phyloP scores from a whole-genome alignment of 805 yeast genomes.

The Ogataea zsoltii region DNA sequence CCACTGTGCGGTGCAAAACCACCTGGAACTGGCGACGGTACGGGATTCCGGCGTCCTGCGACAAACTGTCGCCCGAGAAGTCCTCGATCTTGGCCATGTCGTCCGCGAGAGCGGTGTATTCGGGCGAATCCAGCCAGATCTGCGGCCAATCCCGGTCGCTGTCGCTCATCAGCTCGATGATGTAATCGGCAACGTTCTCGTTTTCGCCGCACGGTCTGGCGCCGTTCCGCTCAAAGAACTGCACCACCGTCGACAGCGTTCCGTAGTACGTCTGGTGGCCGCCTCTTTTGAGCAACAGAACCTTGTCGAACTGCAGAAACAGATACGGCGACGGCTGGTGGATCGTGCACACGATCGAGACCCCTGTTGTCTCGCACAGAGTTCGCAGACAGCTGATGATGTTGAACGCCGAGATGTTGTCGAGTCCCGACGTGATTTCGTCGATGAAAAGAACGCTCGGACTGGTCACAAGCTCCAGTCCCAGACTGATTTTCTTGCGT shows the following conservation, averaged over 20 bases:
- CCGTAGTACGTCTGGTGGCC: constrained; percentile 50
- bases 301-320: constrained; percentile 47
- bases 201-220: constrained; percentile 40
- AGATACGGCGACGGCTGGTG: constrained; percentile 57
- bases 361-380: constrained; percentile 49
- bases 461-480: constrained; percentile 48
- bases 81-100: too few relatives aligned
- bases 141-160: constrained; percentile 40
- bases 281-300: constrained; percentile 49
- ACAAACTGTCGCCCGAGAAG: too few relatives aligned
- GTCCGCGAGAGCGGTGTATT: too few relatives aligned
- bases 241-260: constrained; percentile 37
- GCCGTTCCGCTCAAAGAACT: constrained; percentile 35
- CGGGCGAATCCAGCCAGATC: constrained; percentile 26
- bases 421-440: constrained; percentile 56
- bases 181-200: constrained; percentile 47
- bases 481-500: constrained; percentile 44
- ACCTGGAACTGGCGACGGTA: not conserved
- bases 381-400: constrained; percentile 46
- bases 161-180: constrained; percentile 47
- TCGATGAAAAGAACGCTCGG: constrained; percentile 49
- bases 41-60: not conserved
- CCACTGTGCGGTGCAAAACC: constrained; percentile 22
- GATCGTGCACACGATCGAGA: constrained; percentile 51
- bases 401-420: constrained; percentile 54